Evolutionary conservation across 1,284 basidiomycete species (phyloP).

Genomic region (Leccinum griseonigrum): DNA sequence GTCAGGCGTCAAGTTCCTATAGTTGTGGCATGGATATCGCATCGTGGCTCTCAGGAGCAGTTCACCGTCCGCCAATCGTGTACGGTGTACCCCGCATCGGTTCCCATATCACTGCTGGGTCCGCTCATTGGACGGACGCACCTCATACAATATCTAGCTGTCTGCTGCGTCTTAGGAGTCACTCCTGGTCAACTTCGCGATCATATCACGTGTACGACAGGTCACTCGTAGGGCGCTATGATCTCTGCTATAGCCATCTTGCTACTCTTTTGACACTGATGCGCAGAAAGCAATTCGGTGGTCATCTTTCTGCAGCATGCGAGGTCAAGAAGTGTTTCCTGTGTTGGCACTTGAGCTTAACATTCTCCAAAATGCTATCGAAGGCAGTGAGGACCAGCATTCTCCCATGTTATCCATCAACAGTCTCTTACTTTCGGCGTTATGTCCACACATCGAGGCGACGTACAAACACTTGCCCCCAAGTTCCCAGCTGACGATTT

Average conservation of each 20-base stretch:
- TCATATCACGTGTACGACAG: constrained; percentile 84
- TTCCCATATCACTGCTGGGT: constrained; percentile 77
- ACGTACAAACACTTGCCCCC: constrained; percentile 85
- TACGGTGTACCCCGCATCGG: constrained; percentile 92
- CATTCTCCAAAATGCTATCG: constrained; percentile 84
- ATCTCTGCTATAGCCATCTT: constrained; percentile 83
- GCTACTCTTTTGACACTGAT: constrained; percentile 75
- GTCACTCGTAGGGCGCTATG: constrained; percentile 92
- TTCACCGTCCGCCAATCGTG: constrained; percentile 71
- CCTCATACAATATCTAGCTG: constrained; percentile 87
- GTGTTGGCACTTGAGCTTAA: constrained; percentile 86
- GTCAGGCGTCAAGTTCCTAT: constrained; percentile 71
- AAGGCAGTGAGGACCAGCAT: constrained; percentile 91
- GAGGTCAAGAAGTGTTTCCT: constrained; percentile 96
- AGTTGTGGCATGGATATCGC: constrained; percentile 79
- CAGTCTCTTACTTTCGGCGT: constrained; percentile 75
- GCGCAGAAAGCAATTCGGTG: constrained; percentile 83
- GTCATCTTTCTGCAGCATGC: constrained; percentile 92
- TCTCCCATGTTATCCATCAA: constrained; percentile 92
- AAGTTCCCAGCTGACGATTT: constrained; percentile 81
- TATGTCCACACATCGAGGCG: constrained; percentile 82
- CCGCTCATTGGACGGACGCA: constrained; percentile 97
- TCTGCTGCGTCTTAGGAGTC: constrained; percentile 72
- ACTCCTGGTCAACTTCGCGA: constrained; percentile 79
- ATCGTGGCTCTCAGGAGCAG: constrained; percentile 81